Conservation (phyloP, 2,329 filamentous ascomycete species). For the Chaetomiaceae sp. region DNA sequence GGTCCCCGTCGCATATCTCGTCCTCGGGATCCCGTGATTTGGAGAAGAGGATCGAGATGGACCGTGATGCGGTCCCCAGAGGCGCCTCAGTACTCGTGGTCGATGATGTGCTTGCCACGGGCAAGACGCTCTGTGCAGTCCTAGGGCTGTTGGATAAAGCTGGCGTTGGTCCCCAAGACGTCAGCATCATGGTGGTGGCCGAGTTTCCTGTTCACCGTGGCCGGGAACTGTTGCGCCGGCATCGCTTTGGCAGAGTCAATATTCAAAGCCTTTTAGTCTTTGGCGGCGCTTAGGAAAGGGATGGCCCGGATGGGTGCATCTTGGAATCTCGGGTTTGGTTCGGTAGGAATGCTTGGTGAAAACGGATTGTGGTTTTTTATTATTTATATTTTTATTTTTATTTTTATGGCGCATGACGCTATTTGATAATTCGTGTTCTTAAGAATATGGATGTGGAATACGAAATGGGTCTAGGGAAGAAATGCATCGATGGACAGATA, state of each 20-base stretch:
- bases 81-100: conserved; percentile 49
- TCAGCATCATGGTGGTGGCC: conserved; percentile 50
- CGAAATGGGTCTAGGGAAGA: too few relatives aligned
- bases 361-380: too few relatives aligned
- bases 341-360: too few relatives aligned
- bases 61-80: conserved; percentile 36
- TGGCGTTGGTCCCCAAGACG: conserved; percentile 37
- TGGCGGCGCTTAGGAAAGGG: not conserved
- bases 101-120: conserved; percentile 57
- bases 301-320: too few relatives aligned
- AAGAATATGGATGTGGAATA: too few relatives aligned
- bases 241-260: conserved; percentile 46
- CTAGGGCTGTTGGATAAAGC: conserved; percentile 44
- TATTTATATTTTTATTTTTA: too few relatives aligned
- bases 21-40: conserved; percentile 31
- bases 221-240: conserved; percentile 40
- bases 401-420: too few relatives aligned
- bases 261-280: conserved; percentile 53
- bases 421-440: too few relatives aligned
- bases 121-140: conserved; percentile 50
- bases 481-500: too few relatives aligned
- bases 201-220: conserved; percentile 56
- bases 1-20: conserved; percentile 51
- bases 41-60: conserved; percentile 47
- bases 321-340: too few relatives aligned